Evolutionary conservation across 2,329 filamentous ascomycete species (phyloP), one percentile per base, ranked within the genome.

Genomic region (Pseudogymnoascus sp.): DNA sequence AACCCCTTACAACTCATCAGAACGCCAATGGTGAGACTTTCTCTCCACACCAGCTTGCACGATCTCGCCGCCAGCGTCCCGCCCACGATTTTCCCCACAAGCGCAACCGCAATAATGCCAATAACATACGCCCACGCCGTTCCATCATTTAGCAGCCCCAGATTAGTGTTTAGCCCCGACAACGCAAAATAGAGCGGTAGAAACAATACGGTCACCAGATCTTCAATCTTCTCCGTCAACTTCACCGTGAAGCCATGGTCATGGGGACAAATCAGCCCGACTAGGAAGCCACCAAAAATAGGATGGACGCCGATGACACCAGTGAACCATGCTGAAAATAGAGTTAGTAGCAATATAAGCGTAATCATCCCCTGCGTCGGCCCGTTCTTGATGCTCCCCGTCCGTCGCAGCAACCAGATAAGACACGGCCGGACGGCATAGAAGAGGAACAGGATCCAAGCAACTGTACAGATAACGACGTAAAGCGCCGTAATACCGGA

Each of bases 1-100:
- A 97, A 80, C 70, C 93, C 93, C 75, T 97, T 97, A 76, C 93
- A 97, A 76, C 91, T 96, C 93, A 97, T 97, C 70, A 97, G 77
- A 15, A 88, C 86, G 13, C 93, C 93, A 68, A 97, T 95, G 1
- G 91, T 86, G 33, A 96, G 84, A 64, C 89, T 93, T 74, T 97
- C 93, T 64, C 93, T 84, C 93, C 93, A 97, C 1, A 96, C 82
- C 60, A 97, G 79, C 26, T 89, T 91, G 69, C 86, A 90, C 2
- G 85, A 72, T 37, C 86, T 84, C 0, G 93, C 92, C 7, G 93
- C 91, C 1, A 96, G 64, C 0, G 91, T 87, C 17, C 91, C 92
- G 44, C 93, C 93, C 11, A 88, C 79, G 61, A 97, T 89, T 75
- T 97, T 97, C 59, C 88, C 91, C 21, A 86, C 77, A 71, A 97